phyloP scores from a whole-genome alignment of 306 rosid species.

The Sophora flavescens region DNA sequence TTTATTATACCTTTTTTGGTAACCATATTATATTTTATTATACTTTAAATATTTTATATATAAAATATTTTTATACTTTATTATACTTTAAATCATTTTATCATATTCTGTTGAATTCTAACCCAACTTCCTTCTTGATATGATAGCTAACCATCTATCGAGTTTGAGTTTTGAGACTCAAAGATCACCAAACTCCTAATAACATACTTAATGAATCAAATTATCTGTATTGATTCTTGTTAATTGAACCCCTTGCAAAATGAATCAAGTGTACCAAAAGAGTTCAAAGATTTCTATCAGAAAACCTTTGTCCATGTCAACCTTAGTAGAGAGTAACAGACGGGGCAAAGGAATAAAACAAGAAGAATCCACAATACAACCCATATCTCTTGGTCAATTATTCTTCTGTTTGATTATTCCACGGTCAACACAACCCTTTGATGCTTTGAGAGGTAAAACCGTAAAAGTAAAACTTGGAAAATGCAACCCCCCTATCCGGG shows the following conservation, averaged over 20 bases:
- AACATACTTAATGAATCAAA: too few species aligned
- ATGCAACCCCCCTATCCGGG: conserved; percentile 54
- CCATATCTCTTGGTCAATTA: neutral
- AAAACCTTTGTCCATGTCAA: neutral
- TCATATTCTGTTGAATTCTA: too few species aligned
- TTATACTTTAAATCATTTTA: too few species aligned
- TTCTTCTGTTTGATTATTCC: conserved; percentile 30
- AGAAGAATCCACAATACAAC: conserved; percentile 7
- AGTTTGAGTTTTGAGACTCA: too few species aligned
- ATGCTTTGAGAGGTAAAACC: conserved; percentile 19
- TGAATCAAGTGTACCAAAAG: neutral
- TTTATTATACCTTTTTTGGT: too few species aligned
- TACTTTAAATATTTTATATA: too few species aligned
- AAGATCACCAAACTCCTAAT: too few species aligned
- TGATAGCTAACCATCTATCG: too few species aligned
- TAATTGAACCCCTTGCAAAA: neutral
- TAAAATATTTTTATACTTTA: too few species aligned
- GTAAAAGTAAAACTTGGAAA: conserved; percentile 45
- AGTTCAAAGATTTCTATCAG: neutral
- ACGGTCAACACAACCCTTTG: conserved; percentile 23
- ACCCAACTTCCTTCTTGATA: too few species aligned
- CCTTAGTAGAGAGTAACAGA: neutral
- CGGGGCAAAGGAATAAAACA: neutral
- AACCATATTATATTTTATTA: too few species aligned
- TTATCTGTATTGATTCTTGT: too few species aligned